Base-by-base conservation (phyloP, 495 filamentous ascomycete species). In the Friedmanniomyces endolithicus region DNA sequence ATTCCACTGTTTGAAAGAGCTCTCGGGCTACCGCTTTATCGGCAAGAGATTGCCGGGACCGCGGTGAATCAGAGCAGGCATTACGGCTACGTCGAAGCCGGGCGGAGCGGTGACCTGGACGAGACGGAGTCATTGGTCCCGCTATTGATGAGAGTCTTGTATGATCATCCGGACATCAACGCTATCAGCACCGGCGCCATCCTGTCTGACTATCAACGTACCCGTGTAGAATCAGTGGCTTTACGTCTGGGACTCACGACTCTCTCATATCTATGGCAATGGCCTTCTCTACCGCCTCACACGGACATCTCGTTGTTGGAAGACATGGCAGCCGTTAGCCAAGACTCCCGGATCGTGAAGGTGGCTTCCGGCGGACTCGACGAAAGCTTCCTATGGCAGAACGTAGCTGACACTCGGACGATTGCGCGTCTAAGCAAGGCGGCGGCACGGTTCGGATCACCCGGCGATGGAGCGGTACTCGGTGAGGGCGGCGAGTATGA, bases 401-500 rank as follows among this genome's bases (percentile, higher is more conserved):
- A 94, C 72, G 84, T 96, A 27, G 70, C 75, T 4, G 78, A 75
- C 59, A 56, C 67, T 1, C 60, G 47, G 25, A 70, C 78, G 8
- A 72, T 82, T 57, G 68, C 64, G 44, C 72, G 74, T 48, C 62
- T 95, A 27, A 72, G 72, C 34, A 78, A 72, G 57, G 76, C 76
- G 3, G 82, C 92, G 76, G 70, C 70, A 50, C 75, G 83, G 52
- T 96, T 90, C 76, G 78, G 78, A 8, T 72, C 72, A 27, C 73
- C 78, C 62, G 75, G 70, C 45, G 75, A 67, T 41, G 87, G 86
- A 0, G 84, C 86, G 11, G 77, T 90, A 19, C 67, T 96, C 20
- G 92, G 94, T 0, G 92, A 97, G 64, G 92, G 92, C 2, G 92
- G 94, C 3, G 92, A 98, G 74, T 98, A 90, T 71, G 92, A 98